Conservation (phyloP, 2,329 filamentous ascomycete genomes). For the Talaromyces sp. region DNA sequence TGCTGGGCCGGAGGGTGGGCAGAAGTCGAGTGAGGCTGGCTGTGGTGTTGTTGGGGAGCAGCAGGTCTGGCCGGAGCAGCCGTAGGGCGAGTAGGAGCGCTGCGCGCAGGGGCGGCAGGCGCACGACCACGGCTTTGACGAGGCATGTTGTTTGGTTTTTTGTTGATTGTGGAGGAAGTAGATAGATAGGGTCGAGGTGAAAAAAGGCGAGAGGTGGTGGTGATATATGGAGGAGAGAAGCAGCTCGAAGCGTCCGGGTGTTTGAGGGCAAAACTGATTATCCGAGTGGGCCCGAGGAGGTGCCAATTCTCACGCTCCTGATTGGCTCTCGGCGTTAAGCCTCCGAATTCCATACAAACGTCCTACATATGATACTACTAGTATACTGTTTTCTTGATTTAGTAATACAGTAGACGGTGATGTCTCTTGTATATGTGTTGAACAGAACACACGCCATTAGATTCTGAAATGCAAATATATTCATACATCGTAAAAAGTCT, state of each 20-base stretch:
- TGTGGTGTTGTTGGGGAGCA: slow-evolving; percentile 50
- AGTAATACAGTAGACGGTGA: too few species aligned
- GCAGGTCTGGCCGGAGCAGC: slow-evolving; percentile 54
- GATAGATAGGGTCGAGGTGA: neutral
- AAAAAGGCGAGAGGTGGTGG: neutral
- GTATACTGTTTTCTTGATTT: too few species aligned
- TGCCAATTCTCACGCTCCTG: neutral
- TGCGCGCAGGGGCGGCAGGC: slow-evolving; percentile 42
- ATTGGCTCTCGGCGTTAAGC: neutral
- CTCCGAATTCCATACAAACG: too few species aligned
- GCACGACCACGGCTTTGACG: slow-evolving; percentile 63
- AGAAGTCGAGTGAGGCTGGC: slow-evolving; percentile 65
- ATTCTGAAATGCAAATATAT: neutral
- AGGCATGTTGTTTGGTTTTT: slow-evolving; percentile 54
- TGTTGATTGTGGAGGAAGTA: too few species aligned
- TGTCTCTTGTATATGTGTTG: too few species aligned
- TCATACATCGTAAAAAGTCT: neutral
- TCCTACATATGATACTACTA: too few species aligned
- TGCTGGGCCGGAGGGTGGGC: slow-evolving; percentile 45
- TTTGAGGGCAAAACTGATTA: slow-evolving; percentile 19
- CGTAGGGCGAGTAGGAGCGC: slow-evolving; percentile 61
- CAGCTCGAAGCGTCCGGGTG: slow-evolving; percentile 18
- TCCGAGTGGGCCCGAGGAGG: slow-evolving; percentile 11
- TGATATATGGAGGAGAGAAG: slow-evolving; percentile 13
- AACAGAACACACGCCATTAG: neutral